A percentile compares a stretch with the other conserved stretches of the same genome.
phyloP scores from a whole-genome alignment of 2,329 filamentous ascomycete species.

The Coleophoma cylindrospora region DNA sequence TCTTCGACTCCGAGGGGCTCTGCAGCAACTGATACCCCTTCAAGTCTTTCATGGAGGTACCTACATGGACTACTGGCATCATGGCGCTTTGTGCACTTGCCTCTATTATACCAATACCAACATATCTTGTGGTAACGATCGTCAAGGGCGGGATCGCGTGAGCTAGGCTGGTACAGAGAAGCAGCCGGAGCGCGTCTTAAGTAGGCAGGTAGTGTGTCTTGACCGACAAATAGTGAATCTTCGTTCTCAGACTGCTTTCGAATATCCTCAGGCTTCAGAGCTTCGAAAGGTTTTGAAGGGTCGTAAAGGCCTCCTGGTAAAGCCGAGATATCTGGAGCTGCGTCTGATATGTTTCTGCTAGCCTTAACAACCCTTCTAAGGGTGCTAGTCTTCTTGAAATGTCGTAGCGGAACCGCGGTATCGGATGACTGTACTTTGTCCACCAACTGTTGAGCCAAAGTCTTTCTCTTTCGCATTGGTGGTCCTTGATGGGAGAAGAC shows the following conservation, averaged over 20 bases:
- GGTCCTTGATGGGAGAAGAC: conserved; percentile 13
- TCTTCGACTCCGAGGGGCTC: not conserved
- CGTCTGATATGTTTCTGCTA: conserved; percentile 39
- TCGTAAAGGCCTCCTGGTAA: conserved; percentile 17
- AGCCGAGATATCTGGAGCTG: conserved; percentile 29
- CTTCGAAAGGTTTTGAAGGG: conserved; percentile 11
- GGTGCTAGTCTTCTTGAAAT: conserved; percentile 33
- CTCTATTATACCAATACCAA: conserved; percentile 5
- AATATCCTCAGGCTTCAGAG: conserved; percentile 9
- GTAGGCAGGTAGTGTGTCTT: not conserved
- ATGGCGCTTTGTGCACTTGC: not conserved
- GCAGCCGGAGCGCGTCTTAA: not conserved
- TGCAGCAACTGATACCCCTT: conserved; percentile 2
- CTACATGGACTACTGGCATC: conserved; percentile 1
- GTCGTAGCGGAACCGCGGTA: conserved; percentile 32
- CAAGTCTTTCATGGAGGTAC: conserved; percentile 3
- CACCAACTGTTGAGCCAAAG: not conserved
- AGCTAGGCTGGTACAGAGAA: too few species aligned
- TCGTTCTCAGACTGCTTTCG: conserved; percentile 1
- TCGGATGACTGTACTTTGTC: conserved; percentile 28
- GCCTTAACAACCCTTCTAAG: conserved; percentile 36
- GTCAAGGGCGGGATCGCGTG: not conserved
- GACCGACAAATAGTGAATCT: too few species aligned
- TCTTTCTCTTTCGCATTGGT: not conserved
- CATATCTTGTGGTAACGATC: not conserved